Evolutionary conservation across 1,139 yeast species (phyloP).

Genomic region (Kluyveromyces sp.): DNA sequence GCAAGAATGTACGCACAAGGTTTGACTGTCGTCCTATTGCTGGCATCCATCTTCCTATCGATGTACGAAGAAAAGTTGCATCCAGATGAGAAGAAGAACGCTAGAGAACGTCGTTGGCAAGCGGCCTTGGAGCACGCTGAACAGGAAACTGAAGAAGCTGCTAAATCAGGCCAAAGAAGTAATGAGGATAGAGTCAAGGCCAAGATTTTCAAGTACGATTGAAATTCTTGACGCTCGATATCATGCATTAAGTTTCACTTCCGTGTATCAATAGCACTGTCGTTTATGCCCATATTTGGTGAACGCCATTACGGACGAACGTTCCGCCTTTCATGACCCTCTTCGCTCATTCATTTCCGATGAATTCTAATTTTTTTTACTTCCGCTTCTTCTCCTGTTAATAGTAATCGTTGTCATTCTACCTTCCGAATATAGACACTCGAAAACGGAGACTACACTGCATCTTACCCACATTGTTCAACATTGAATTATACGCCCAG

Average conservation of each 20-base stretch:
- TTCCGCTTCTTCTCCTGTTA: not conserved
- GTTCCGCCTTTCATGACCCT: not conserved
- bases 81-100: constrained; percentile 36
- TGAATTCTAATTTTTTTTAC: not conserved
- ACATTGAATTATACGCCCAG: no score
- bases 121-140: constrained; percentile 36
- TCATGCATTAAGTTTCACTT: no score
- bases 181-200: constrained; percentile 31
- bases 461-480: not conserved
- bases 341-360: not conserved
- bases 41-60: constrained; percentile 57
- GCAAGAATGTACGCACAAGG: constrained; percentile 95
- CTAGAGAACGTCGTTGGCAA: constrained; percentile 39
- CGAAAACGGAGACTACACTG: not conserved
- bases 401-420: not conserved
- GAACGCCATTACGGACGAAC: not conserved
- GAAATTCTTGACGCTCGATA: not conserved
- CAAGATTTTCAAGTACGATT: constrained; percentile 28
- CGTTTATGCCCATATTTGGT: not conserved
- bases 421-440: not conserved
- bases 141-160: constrained; percentile 33
- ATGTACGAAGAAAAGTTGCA: constrained; percentile 53
- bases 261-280: not conserved
- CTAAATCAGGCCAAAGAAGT: constrained; percentile 17
- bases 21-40: constrained; percentile 55